phyloP scores from a whole-genome alignment of 1,284 basidiomycete species.

The Cryptococcus sp. region DNA sequence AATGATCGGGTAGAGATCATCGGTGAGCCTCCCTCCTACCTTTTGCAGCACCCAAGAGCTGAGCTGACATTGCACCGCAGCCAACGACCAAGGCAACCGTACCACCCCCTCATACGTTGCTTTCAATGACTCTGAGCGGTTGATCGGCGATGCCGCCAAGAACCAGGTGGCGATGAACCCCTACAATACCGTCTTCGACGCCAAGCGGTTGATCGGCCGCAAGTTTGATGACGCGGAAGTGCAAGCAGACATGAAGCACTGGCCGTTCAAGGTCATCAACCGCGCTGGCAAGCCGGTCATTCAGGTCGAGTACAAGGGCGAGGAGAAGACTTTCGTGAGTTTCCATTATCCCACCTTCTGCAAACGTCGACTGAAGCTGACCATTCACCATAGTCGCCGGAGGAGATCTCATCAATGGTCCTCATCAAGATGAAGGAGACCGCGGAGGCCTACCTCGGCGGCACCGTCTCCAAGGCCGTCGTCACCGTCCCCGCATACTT shows the following conservation, averaged over 20 bases:
- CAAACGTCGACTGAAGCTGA: conserved; percentile 4
- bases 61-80: conserved; percentile 5
- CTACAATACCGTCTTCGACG: conserved; percentile 92
- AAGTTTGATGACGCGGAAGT: conserved; percentile 73
- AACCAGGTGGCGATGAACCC: conserved; percentile 97
- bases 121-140: conserved; percentile 94
- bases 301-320: conserved; percentile 59
- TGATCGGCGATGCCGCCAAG: conserved; percentile 99
- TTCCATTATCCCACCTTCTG: not conserved
- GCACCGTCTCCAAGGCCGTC: conserved; percentile 78
- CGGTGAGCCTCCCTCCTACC: conserved; percentile 46
- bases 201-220: conserved; percentile 95
- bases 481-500: conserved; percentile 96
- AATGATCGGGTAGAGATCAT: conserved; percentile 98
- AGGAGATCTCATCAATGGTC: conserved; percentile 98
- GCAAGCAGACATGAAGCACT: conserved; percentile 69
- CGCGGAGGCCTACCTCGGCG: conserved; percentile 93
- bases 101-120: conserved; percentile 99
- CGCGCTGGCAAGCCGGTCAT: conserved; percentile 59
- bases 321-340: conserved; percentile 57
- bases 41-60: not conserved
- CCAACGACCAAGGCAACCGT: conserved; percentile 88
- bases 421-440: conserved; percentile 98
- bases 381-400: conserved; percentile 63
- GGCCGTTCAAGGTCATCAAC: conserved; percentile 61